Conservation (phyloP, 106 monocot species). For the Allium fistulosum region DNA sequence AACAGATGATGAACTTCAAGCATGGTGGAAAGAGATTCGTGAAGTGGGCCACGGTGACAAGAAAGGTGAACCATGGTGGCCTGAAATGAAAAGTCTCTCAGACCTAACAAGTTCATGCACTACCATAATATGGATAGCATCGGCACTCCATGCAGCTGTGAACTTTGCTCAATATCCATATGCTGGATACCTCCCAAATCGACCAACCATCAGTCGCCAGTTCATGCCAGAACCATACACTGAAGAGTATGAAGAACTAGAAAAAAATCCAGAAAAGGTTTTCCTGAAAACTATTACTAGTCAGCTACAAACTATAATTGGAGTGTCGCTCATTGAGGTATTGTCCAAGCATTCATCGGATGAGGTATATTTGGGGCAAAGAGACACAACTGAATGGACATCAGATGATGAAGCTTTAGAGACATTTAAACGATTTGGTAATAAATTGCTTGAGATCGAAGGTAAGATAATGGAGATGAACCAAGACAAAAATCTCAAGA, state of each 20-base stretch:
- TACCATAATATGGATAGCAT: slow-evolving; percentile 56
- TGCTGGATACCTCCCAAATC: slow-evolving; percentile 60
- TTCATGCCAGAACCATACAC: slow-evolving; percentile 34
- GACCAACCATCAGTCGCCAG: slow-evolving; percentile 42
- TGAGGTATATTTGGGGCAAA: slow-evolving; percentile 53
- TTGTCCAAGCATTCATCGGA: slow-evolving; percentile 59
- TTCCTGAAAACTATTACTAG: slow-evolving; percentile 40
- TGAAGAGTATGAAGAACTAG: slow-evolving; percentile 32
- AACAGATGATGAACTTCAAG: slow-evolving; percentile 31
- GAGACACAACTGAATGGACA: slow-evolving; percentile 26
- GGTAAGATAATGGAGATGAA: slow-evolving; percentile 35
- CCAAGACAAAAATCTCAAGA: slow-evolving; percentile 23
- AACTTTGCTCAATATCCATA: slow-evolving; percentile 69
- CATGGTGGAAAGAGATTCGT: slow-evolving; percentile 46
- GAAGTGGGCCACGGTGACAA: slow-evolving; percentile 54
- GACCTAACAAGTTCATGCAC: slow-evolving; percentile 29
- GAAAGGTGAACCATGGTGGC: slow-evolving; percentile 44
- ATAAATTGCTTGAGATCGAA: slow-evolving; percentile 34
- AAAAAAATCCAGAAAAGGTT: slow-evolving; percentile 27
- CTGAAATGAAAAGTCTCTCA: slow-evolving; percentile 12
- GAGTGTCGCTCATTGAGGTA: slow-evolving; percentile 54
- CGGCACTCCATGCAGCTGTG: slow-evolving; percentile 62
- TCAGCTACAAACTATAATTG: slow-evolving; percentile 31
- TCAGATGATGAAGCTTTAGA: slow-evolving; percentile 15
- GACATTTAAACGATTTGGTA: slow-evolving; percentile 33